Conservation (phyloP, 2,329 filamentous ascomycete species). For the Pestalotiopsis sp. region DNA sequence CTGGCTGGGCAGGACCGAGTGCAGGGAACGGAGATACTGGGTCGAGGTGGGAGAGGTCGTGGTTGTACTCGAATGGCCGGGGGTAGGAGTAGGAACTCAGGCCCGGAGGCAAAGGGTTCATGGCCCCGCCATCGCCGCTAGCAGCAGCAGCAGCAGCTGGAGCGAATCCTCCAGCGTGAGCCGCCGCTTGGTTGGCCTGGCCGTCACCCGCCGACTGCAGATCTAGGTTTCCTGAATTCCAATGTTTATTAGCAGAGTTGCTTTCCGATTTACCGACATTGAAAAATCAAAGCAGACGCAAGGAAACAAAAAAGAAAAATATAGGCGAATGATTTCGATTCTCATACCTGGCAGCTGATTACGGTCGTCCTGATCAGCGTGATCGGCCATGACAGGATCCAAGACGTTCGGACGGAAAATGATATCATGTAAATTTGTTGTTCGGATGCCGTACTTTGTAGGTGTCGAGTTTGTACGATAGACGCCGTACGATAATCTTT, state of each 20-base stretch:
- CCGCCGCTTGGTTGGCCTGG: background rate
- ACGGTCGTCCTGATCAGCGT: background rate
- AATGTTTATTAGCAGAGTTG: background rate
- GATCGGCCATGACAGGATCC: background rate
- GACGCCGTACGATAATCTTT: too few relatives aligned
- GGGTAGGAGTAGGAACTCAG: background rate
- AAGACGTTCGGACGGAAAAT: background rate
- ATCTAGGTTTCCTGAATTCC: background rate
- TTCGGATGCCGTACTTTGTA: too few relatives aligned
- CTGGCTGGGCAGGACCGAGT: background rate
- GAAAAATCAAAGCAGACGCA: background rate
- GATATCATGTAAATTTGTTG: too few relatives aligned
- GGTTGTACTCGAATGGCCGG: background rate
- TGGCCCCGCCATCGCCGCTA: background rate
- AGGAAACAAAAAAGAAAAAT: background rate
- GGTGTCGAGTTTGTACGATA: too few relatives aligned
- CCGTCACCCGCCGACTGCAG: background rate
- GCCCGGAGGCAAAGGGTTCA: background rate
- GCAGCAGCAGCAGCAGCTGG: background rate
- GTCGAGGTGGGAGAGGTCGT: background rate
- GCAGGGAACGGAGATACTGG: background rate
- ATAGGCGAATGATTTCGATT: background rate
- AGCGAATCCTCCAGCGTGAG: background rate
- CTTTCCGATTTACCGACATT: background rate
- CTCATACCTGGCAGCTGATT: background rate